Evolutionary conservation across 1,139 yeast species (phyloP), one percentile per base, ranked within the genome.

Genomic region (Lodderomyces parapsilosis): DNA sequence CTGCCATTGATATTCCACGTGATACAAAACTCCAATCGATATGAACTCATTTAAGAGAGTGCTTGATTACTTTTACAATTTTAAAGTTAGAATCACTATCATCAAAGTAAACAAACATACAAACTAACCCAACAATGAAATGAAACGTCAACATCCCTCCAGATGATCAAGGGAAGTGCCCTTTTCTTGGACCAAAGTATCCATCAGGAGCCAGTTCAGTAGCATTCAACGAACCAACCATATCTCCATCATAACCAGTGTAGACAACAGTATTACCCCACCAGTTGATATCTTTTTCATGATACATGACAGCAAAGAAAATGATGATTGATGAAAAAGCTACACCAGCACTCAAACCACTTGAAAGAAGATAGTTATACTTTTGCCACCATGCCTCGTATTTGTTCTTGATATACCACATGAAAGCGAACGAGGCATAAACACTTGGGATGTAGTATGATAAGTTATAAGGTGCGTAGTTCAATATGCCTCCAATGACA

Each of bases 261-360:
- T 54, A 61, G 6, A 63, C 45, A 20, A 78, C 77, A 23, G 53
- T 60, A 54, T 79, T 80, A 2, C 85, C 84, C 85, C 85, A 80
- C 84, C 85, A 80, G 44, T 48, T 47, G 23, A 79, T 42, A 10
- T 50, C 40, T 43, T 59, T 65, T n/a, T 56, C 62, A 35, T 69
- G 66, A 50, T 66, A 74, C 53, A 72, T 75, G 10, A 76, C 78
- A 4, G 80, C 68, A 53, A 79, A 78, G 63, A 78, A 80, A 39
- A 79, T 74, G 40, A 80, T 65, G 36, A 77, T 59, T 1, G 76
- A 72, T 38, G 71, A 56, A 44, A 76, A 69, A 0, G 82, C 82
- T 36, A 76, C 65, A 39, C 83, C 84, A 6, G 82, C 76, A n/a
- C 62, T 55, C 40, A 79, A 55, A n/a, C 76, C 81, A 32, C 74